Evolutionary conservation across 1,284 basidiomycete species (phyloP).

Genomic region (Quambalaria eucalypti): DNA sequence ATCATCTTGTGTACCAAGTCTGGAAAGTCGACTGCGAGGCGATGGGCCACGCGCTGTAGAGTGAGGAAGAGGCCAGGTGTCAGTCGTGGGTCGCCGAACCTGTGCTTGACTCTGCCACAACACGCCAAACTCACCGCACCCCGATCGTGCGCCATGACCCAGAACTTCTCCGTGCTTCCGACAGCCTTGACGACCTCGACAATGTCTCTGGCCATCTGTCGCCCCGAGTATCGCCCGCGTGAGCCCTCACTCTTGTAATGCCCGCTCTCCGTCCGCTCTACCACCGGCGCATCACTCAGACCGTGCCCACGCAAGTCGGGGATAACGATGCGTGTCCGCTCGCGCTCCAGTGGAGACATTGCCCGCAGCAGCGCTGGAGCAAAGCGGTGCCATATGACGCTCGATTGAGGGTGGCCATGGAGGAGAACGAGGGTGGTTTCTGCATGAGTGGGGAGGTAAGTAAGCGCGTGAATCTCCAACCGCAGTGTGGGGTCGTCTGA

Average conservation of each 20-base stretch:
- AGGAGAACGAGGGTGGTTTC: conserved; percentile 42
- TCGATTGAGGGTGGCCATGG: conserved; percentile 48
- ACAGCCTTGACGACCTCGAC: conserved; percentile 46
- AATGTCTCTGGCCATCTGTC: conserved; percentile 48
- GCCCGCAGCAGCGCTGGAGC: conserved; percentile 40
- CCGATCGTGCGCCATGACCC: conserved; percentile 47
- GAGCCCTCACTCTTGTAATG: not conserved
- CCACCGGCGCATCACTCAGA: conserved; percentile 16
- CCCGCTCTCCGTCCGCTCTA: conserved; percentile 8
- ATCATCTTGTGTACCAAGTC: conserved; percentile 41
- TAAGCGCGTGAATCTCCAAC: no score
- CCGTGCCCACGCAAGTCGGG: conserved; percentile 47
- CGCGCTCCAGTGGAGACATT: conserved; percentile 7
- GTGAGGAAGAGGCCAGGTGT: not conserved
- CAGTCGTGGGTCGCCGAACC: not conserved
- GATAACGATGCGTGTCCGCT: conserved; percentile 43
- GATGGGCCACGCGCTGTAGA: conserved; percentile 44
- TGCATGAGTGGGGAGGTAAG: no score
- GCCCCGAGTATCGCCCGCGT: conserved; percentile 40
- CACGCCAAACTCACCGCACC: conserved; percentile 43
- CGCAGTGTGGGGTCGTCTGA: no score
- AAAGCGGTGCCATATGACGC: conserved; percentile 44
- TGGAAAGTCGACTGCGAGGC: conserved; percentile 46
- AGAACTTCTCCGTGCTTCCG: conserved; percentile 33
- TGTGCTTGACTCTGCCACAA: no score